Conservation (phyloP, 129 eudicot species). For the Scalesia atractyloides region DNA sequence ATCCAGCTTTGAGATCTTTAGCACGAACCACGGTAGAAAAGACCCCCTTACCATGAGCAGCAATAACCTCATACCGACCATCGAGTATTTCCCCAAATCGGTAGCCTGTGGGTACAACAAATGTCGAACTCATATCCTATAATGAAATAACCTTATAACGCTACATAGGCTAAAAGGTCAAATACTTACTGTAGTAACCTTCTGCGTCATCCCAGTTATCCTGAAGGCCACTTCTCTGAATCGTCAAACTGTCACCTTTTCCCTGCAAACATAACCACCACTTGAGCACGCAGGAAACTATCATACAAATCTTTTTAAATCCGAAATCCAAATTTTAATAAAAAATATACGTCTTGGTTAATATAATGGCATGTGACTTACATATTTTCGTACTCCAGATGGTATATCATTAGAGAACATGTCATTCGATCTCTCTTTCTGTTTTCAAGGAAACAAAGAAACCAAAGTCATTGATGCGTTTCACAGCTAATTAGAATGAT, state of each 20-base stretch:
- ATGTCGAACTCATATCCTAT: neutral
- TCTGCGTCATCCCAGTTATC: conserved; percentile 98
- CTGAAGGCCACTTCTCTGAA: conserved; percentile 80
- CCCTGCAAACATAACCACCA: conserved; percentile 47
- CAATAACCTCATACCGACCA: conserved; percentile 88
- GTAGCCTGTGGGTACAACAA: conserved; percentile 53
- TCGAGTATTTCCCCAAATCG: conserved; percentile 92
- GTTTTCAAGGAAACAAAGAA: no score
- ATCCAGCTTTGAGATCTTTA: conserved; percentile 88
- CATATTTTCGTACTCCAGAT: conserved; percentile 72
- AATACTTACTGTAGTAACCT: conserved; percentile 90
- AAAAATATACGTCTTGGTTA: no score
- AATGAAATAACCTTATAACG: neutral
- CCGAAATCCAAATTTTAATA: neutral
- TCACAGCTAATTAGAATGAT: no score
- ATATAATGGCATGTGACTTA: conserved; percentile 36
- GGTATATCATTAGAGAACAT: no score
- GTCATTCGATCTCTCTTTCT: no score
- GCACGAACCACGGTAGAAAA: conserved; percentile 98
- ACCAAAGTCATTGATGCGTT: no score
- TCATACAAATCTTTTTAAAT: neutral
- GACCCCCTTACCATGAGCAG: conserved; percentile 99
- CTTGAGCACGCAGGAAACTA: neutral
- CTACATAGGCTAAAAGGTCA: neutral
- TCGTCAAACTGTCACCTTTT: conserved; percentile 69